These are phyloP conservation scores for Hydnomerulius pinastri DNA, from an alignment of 768 basidiomycete species.

Conservation along the genomic window DNA sequence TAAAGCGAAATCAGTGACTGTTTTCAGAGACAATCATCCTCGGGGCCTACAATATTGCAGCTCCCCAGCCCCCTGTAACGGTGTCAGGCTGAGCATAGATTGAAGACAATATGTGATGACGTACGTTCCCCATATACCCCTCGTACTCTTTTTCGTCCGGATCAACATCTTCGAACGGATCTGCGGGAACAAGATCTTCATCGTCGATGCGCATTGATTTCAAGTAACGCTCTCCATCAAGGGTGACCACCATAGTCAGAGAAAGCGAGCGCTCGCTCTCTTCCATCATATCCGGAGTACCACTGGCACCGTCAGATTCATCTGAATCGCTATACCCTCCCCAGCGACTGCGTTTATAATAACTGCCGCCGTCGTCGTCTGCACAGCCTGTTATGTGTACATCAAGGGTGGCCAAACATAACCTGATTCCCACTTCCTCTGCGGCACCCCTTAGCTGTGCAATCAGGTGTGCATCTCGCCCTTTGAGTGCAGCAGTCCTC, in stretches of 20 bases:
- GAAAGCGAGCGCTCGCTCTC: background rate
- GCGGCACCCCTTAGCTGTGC: too few relatives aligned
- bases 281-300: background rate
- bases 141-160: background rate
- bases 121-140: background rate
- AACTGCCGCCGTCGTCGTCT: background rate
- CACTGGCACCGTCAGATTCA: background rate
- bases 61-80: background rate
- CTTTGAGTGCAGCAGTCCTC: background rate
- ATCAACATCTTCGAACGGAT: background rate
- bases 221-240: background rate
- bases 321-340: background rate
- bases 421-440: too few relatives aligned
- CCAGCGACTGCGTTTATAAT: background rate
- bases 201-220: background rate
- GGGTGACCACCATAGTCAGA: background rate
- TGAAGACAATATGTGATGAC: background rate
- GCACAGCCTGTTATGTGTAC: background rate
- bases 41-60: background rate
- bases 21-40: too few relatives aligned
- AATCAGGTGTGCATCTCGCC: too few relatives aligned
- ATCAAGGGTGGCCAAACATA: too few relatives aligned
- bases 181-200: background rate
- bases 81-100: background rate
- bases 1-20: too few relatives aligned